A percentile compares a stretch with the other conserved stretches of the same genome.
These are phyloP conservation scores for Cubamyces sp. DNA, from an alignment of 768 basidiomycete species.

Conservation along the genomic window DNA sequence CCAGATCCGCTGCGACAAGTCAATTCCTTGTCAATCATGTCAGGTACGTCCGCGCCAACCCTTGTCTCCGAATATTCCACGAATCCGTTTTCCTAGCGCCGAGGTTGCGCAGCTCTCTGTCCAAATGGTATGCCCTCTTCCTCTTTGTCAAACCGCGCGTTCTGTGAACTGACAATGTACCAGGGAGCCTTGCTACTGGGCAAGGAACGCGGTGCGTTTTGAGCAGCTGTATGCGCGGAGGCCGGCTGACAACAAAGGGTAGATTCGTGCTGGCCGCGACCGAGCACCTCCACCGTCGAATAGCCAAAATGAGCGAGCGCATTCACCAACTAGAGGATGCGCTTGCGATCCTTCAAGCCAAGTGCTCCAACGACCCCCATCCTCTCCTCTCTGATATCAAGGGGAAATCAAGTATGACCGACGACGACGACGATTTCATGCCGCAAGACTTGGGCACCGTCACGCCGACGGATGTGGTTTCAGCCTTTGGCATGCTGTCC, in stretches of 20 bases:
- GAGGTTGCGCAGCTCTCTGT: slow-evolving; percentile 72
- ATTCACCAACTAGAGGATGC: slow-evolving; percentile 74
- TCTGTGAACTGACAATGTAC: not conserved
- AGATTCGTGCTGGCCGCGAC: slow-evolving; percentile 72
- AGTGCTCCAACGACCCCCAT: slow-evolving; percentile 56
- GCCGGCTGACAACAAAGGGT: not conserved
- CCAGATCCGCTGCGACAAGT: slow-evolving; percentile 84
- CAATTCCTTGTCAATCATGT: slow-evolving; percentile 79
- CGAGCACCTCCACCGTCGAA: slow-evolving; percentile 65
- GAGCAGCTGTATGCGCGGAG: not conserved
- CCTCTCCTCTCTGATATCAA: slow-evolving; percentile 59
- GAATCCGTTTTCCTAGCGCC: slow-evolving; percentile 44
- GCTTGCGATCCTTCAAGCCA: slow-evolving; percentile 58
- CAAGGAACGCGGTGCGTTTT: slow-evolving; percentile 66
- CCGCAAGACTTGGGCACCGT: slow-evolving; percentile 9
- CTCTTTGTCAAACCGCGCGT: not conserved
- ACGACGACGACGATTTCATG: slow-evolving; percentile 36
- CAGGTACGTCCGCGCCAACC: slow-evolving; percentile 46
- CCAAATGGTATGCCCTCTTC: slow-evolving; percentile 58
- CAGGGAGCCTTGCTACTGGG: slow-evolving; percentile 78
- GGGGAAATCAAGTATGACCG: slow-evolving; percentile 45
- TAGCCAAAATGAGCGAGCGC: slow-evolving; percentile 65
- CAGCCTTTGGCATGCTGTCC: slow-evolving; percentile 67
- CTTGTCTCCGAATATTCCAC: not conserved
- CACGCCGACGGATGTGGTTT: slow-evolving; percentile 49